phyloP scores from a whole-genome alignment of 768 basidiomycete genomes.

The Lactarius sp. region DNA sequence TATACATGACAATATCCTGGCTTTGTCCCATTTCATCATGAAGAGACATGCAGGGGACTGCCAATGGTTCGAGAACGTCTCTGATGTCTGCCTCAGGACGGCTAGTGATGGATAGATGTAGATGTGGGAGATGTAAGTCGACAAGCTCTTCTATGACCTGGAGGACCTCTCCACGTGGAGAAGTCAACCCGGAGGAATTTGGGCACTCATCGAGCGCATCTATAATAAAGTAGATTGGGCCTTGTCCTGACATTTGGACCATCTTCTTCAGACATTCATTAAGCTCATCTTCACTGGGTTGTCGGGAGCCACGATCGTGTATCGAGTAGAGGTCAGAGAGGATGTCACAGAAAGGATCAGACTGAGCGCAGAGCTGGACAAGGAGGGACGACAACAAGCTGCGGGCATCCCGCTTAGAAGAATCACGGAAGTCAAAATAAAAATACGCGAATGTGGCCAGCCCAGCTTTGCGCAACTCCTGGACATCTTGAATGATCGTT shows the following conservation, averaged over 20 bases:
- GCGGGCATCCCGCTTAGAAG: background rate
- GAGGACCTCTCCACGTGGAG: background rate
- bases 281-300: background rate
- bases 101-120: background rate
- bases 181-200: background rate
- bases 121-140: background rate
- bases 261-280: background rate
- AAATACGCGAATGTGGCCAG: background rate
- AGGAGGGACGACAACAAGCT: background rate
- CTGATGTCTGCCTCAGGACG: background rate
- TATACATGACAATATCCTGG: background rate
- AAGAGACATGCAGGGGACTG: background rate
- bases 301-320: background rate
- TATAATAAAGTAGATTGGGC: background rate
- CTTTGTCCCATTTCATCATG: background rate
- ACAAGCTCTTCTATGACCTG: background rate
- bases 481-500: background rate
- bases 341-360: background rate
- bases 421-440: background rate
- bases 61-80: background rate
- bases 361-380: background rate
- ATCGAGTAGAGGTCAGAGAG: background rate
- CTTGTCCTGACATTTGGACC: background rate
- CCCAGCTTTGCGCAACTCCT: background rate
- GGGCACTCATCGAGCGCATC: background rate